Evolutionary conservation across 805 yeast genomes (phyloP), one percentile per base, ranked within the genome.

Genomic region (Komagataella pseudopastoris): DNA sequence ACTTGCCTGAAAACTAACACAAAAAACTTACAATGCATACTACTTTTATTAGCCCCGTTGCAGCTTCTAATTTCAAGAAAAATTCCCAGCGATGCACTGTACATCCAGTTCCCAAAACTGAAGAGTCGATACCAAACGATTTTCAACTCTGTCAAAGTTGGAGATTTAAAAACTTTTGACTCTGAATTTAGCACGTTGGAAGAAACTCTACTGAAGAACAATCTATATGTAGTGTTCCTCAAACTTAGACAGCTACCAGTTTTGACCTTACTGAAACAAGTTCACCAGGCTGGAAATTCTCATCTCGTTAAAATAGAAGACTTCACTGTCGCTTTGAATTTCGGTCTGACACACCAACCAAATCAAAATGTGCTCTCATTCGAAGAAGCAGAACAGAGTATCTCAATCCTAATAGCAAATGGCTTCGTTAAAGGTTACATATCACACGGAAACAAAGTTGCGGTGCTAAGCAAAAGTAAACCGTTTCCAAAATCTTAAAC

Each of bases 401-500:
- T 88, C 20, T 89, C 95, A 0, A 77, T 75, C 51, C 66, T 85
- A 59, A 86, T 89, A 17, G 71, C 72, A 50, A 66, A 68, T 50
- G 83, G 83, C 6, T 68, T 63, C 52, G 68, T 88, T 48, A 88
- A 85, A 64, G 96, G 96, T 0, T 89, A 89, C 63, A 64, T 89
- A 14, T 85, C 95, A 4, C 93, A 88, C 60, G 75, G 81, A 3
- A 81, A 85, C 59, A 70, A 78, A 45, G 84, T 86, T 50, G 69
- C 87, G 17, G 96, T 89, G 7, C 65, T 88, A 51, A 82, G 93
- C 62, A 87, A 84, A 63, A 76, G 71, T 16, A 78, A 78, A 23
- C 82, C 96, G 2, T 88, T 88, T 62, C 95, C 93, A 2, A 59
- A n/a, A 18, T n/a, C 23, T 16, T 22, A 30, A 30, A 30, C 39